Evolutionary conservation across 1,284 basidiomycete species (phyloP).

Genomic region (Sporisorium sorghi): DNA sequence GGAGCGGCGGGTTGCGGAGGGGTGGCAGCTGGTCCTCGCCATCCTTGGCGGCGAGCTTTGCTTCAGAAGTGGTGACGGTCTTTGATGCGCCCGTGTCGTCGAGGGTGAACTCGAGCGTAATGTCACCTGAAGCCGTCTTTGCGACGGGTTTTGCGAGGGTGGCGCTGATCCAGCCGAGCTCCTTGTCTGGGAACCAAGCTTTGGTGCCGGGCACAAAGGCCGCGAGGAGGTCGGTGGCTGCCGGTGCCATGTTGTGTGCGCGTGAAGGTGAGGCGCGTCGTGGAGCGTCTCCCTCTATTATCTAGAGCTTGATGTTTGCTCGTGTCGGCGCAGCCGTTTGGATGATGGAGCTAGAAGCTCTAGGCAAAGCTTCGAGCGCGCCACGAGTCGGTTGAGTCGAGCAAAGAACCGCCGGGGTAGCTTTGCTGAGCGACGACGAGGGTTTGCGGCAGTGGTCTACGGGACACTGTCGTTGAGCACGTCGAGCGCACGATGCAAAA

Average conservation of each 20-base stretch:
- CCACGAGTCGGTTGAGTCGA: not conserved
- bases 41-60: slow-evolving; percentile 52
- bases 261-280: not conserved
- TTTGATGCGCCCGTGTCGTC: slow-evolving; percentile 62
- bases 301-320: not conserved
- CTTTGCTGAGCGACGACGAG: slow-evolving; percentile 13
- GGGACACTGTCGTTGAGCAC: not conserved
- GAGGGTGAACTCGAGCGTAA: slow-evolving; percentile 59
- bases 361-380: not conserved
- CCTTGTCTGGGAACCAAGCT: slow-evolving; percentile 85
- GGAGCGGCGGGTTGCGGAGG: slow-evolving; percentile 91
- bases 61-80: slow-evolving; percentile 57
- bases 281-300: not conserved
- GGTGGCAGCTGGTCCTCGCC: slow-evolving; percentile 77
- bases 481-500: slow-evolving; percentile 19
- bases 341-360: not conserved
- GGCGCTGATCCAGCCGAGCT: slow-evolving; percentile 89
- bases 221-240: slow-evolving; percentile 51
- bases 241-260: slow-evolving; percentile 43
- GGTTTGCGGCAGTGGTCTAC: not conserved
- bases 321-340: slow-evolving; percentile 11
- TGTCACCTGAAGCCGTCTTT: slow-evolving; percentile 49
- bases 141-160: slow-evolving; percentile 75
- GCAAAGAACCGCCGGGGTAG: slow-evolving; percentile 30
- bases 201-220: slow-evolving; percentile 70